Evolutionary conservation across 2,329 filamentous ascomycete species (phyloP).

Genomic region (Cadophora malorum): DNA sequence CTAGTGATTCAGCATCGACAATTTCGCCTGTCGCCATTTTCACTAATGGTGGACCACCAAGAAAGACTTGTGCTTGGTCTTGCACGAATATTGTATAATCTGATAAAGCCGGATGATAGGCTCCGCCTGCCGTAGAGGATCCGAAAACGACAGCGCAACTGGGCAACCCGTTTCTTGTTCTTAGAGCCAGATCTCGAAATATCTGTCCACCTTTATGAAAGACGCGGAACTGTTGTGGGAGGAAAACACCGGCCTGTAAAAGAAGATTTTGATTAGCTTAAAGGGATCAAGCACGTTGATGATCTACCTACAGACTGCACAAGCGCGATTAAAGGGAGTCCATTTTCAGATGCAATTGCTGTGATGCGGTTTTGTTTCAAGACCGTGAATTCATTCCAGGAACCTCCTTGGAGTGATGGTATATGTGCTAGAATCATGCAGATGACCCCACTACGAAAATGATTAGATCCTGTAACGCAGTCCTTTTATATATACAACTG

Average conservation of each 20-base stretch:
- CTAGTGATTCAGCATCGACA: constrained; percentile 50
- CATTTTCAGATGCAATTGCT: constrained; percentile 49
- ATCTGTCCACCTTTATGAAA: constrained; percentile 52
- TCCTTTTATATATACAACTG: neutral
- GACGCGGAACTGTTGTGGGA: constrained; percentile 53
- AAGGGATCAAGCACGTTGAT: neutral
- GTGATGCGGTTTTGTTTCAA: constrained; percentile 49
- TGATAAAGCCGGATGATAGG: constrained; percentile 50
- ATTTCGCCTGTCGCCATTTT: constrained; percentile 55
- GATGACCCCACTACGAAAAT: constrained; percentile 42
- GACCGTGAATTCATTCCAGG: constrained; percentile 52
- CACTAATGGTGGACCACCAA: constrained; percentile 53
- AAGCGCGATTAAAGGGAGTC: constrained; percentile 48
- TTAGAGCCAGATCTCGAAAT: constrained; percentile 50
- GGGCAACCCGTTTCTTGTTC: constrained; percentile 47
- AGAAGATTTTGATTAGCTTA: neutral
- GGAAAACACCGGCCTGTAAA: constrained; percentile 48
- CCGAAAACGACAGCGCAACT: constrained; percentile 54
- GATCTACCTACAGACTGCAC: constrained; percentile 47
- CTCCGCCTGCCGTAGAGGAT: constrained; percentile 51
- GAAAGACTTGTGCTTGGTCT: constrained; percentile 52
- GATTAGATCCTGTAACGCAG: neutral
- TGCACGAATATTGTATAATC: constrained; percentile 53
- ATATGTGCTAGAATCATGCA: constrained; percentile 51
- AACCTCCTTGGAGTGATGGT: constrained; percentile 50